phyloP scores from a whole-genome alignment of 2,329 filamentous ascomycete genomes.

The Colletotrichum sp. region DNA sequence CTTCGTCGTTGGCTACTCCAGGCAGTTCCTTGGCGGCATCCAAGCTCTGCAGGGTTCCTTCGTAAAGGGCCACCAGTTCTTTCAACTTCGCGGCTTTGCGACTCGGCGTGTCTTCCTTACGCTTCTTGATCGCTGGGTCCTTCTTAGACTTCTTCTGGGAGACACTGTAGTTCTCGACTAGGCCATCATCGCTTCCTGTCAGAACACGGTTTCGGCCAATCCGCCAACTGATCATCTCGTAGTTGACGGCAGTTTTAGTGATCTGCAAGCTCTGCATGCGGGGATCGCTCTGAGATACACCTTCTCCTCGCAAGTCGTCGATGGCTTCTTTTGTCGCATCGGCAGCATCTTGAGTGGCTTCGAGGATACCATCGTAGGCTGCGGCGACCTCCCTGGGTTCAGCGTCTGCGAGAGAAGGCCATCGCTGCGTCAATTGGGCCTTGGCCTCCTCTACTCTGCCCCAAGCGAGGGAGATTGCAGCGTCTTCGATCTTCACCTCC shows the following conservation, averaged over 20 bases:
- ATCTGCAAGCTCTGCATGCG: conserved; percentile 94
- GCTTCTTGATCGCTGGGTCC: conserved; percentile 37
- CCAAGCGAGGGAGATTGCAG: conserved; percentile 85
- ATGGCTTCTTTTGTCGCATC: conserved; percentile 94
- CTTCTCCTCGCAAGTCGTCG: conserved; percentile 85
- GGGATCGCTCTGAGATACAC: conserved; percentile 80
- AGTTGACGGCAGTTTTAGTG: conserved; percentile 91
- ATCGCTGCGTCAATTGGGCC: conserved; percentile 49
- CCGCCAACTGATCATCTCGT: conserved; percentile 92
- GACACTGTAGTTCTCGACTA: conserved; percentile 55
- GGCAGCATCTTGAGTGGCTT: conserved; percentile 89
- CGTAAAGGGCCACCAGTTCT: conserved; percentile 88
- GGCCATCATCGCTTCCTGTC: conserved; percentile 82
- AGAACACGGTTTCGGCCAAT: conserved; percentile 91
- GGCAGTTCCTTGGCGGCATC: conserved; percentile 89
- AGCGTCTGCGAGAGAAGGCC: conserved; percentile 47
- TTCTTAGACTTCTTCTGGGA: conserved; percentile 58
- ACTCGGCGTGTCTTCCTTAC: conserved; percentile 70
- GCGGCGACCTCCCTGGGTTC: conserved; percentile 74
- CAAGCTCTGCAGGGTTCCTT: conserved; percentile 88
- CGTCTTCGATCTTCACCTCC: conserved; percentile 89
- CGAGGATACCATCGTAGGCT: conserved; percentile 90
- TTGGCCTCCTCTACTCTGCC: conserved; percentile 68
- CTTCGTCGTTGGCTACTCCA: conserved; percentile 84
- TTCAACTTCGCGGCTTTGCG: conserved; percentile 80